Evolutionary conservation across 176 grass and related monocot species (phyloP), one percentile per base, ranked within the genome.

Genomic region (Juncus inflexus): DNA sequence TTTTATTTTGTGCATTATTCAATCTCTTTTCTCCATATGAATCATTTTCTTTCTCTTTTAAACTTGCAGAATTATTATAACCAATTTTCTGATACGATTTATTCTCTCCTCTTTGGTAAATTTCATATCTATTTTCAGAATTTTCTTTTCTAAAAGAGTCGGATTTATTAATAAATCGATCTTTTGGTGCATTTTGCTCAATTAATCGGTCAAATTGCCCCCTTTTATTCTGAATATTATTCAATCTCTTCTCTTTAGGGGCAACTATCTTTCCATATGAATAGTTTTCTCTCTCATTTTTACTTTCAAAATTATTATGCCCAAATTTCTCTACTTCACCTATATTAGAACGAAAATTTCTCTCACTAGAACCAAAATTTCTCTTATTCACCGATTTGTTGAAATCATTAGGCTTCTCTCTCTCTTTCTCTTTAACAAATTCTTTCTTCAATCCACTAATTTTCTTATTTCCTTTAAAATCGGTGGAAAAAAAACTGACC

Each of bases 381-480:
- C 55, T 51, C 62, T 54, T 73, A 47, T 66, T 75, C 71, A 51
- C 6, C n/a, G 73, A 84, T 45, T 66, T 62, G 40, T 14, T 67
- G 74, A 13, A 7, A 54, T 40, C 80, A 14, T 60, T 40, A 38
- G 42, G 50, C 14, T 8, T 74, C 9, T 38, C 77, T 68, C 51
- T 66, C 15, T 43, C 66, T 50, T 15, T 81, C 61, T 66, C 70
- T 41, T 56, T 73, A 75, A 79, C 66, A 41, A 63, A 45, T 66
- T 36, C 73, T 60, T 39, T 72, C 60, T 81, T 83, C 59, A 43
- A 43, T 65, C 68, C 74, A 68, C 52, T 28, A 28, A 52, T 69
- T 39, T 68, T 81, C 60, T 50, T 50, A 73, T 50, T 63, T 58
- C 28, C 66, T 61, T 35, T 5, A 75, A 15, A 40, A 65, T 12